Evolutionary conservation across 306 rosid species (phyloP), one percentile per base, ranked within the genome.

Genomic region (Castanospermum australe): DNA sequence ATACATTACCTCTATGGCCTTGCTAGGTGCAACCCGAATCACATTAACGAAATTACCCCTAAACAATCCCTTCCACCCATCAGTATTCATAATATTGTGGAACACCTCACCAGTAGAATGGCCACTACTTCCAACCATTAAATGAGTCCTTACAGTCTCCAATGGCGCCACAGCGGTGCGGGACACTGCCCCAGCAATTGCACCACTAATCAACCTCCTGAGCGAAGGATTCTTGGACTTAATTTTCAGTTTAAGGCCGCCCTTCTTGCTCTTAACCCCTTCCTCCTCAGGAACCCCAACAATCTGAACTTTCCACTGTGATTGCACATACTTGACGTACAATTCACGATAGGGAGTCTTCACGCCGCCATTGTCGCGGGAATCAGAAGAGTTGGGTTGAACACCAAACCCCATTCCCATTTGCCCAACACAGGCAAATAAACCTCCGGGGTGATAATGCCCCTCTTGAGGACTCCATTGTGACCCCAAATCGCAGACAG

Each of bases 71-170:
- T 85, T 91, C 99, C 99, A 95, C 2, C 99, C 99, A 79, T 95
- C 99, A 77, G 74, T 84, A 74, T 90, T 86, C 93, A 95, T 88
- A 67, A 95, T 90, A 75, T 92, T 66, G 6, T 68, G 21, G 48
- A 92, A 95, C 12, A 95, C 99, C 85, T 92, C 99, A 1, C 76
- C 42, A 28, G 81, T 76, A 24, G 98, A 92, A 80, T 91, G 81
- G 7, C 99, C 98, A 69, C 96, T 84, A 57, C 85, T 95, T 30
- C 99, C 98, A 21, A 95, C 99, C 98, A 95, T 95, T 84, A 95
- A 89, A 87, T 95, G 98, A 44, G 99, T 95, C 84, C 98, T 86
- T 66, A 95, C 85, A n/a, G 99, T 92, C 91, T 95, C 99, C 87
- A 95, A 87, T 7, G 99, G 98, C 12, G 99, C 99, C 84, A 95